Evolutionary conservation across 1,139 yeast genomes (phyloP), one percentile per base, ranked within the genome.

Genomic region (Wickerhamomyces sp.): DNA sequence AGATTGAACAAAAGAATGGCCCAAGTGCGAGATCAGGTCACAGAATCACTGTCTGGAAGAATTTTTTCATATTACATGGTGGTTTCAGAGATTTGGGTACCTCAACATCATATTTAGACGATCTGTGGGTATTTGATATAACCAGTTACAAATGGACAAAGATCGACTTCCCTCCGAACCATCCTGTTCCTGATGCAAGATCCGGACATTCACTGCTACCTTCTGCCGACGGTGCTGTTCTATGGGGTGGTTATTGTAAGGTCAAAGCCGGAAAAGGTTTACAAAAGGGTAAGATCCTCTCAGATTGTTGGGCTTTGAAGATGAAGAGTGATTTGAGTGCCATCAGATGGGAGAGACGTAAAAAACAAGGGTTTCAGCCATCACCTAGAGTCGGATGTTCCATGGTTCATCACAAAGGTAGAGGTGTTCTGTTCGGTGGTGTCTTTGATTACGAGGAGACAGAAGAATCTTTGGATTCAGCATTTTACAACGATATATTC

Each of bases 321-420:
- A 89, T 91, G 95, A 88, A 88, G 63, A 67, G 84, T 13, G 97
- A 91, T 60, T 75, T 91, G n/a, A 78, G 79, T 53, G 84, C 78
- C 4, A 74, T 87, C 7, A 71, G 94, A 51, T 90, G 96, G 83
- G 98, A 93, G 64, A 75, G 97, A 61, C 77, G 96, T 55, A 79
- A 87, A 53, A 89, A 87, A 56, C 94, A 89, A 60, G 96, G 96
- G 1, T 84, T 83, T 60, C 89, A 82, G 45, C 96, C 96, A 5
- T 78, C 90, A 6, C 87, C 97, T 26, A 78, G 99, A 58, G 97
- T 88, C n/a, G 99, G 99, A 0, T 87, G 96, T 61, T 84, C 95
- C 5, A 79, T 93, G 80, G 91, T 81, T 4, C 76, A 76, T 59
- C 98, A 93, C 65, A 87, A 90, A 58, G 95, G 94, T 50, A 80